Evolutionary conservation across 495 filamentous ascomycete genomes (phyloP), one percentile per base, ranked within the genome.

Genomic region (Gamarada debralockiae): DNA sequence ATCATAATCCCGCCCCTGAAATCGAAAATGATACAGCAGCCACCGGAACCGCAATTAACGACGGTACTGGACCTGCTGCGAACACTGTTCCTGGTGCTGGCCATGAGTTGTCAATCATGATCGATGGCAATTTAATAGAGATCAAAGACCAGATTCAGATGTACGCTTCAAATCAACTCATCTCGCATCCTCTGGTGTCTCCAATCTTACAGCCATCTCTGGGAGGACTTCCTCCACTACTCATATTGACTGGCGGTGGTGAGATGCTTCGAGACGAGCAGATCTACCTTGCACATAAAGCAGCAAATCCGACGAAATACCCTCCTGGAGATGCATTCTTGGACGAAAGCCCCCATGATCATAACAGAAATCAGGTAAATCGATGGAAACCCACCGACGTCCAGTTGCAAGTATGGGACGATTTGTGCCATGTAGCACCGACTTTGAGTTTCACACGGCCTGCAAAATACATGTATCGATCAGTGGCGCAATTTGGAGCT

Each of bases 391-490:
- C 89, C 2, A 97, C 92, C 0, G 83, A 95, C 62, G 92, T 97
- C 8, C 90, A 95, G 65, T 73, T 97, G n/a, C 92, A 97, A 66
- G 86, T 97, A 6, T 97, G 92, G 89, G 92, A 97, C 25, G 83
- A 95, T 62, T 71, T 96, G 15, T 97, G 92, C 54, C 92, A 97
- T 64, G 92, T 96, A 12, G 87, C 85, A 2, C 88, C 90, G 4
- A 95, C 90, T 0, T 72, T 97, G 12, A 92, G 87, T 65, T 97
- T 92, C 62, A 96, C 92, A 0, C 74, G 82, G n/a, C 92, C 92
- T 1, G 92, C 92, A 9, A 97, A 96, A 61, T 88, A 86, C 63
- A 96, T 97, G 90, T 96, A 87, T 64, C 80, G 90, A 20, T 84
- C 85, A 7, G 83, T 97, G 21, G 87, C 92, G 1, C 91, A 96